Percentiles rank a stretch among this genome's conserved stretches.
phyloP scores from a whole-genome alignment of 106 monocot species.

The Allium cepa region DNA sequence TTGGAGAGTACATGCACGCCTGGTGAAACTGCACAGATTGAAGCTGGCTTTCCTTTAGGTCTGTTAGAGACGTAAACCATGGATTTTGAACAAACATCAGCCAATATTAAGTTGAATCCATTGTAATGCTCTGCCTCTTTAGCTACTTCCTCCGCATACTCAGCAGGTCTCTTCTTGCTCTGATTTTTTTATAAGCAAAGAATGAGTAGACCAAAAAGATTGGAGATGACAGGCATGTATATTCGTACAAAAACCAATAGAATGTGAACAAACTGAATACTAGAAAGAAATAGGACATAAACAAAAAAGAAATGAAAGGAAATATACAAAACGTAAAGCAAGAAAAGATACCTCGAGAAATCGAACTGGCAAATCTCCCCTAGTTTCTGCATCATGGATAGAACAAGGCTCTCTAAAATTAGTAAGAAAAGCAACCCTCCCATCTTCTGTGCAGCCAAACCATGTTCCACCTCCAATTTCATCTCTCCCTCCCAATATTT shows the following conservation, averaged over 20 bases:
- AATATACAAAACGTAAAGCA: neutral
- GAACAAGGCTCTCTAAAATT: slow-evolving; percentile 67
- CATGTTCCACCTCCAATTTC: slow-evolving; percentile 76
- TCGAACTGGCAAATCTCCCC: slow-evolving; percentile 63
- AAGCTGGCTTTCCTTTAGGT: slow-evolving; percentile 36
- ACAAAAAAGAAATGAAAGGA: neutral
- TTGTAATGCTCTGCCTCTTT: slow-evolving; percentile 67
- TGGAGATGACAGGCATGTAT: neutral
- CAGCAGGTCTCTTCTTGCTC: slow-evolving; percentile 53
- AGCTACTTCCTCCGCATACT: slow-evolving; percentile 61
- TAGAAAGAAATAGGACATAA: neutral
- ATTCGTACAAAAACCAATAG: neutral
- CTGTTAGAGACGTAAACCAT: slow-evolving; percentile 89
- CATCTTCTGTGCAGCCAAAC: slow-evolving; percentile 77
- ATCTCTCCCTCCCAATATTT: slow-evolving; percentile 86
- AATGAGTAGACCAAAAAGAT: neutral
- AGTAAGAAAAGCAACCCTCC: slow-evolving; percentile 78
- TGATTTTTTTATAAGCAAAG: slow-evolving; percentile 7
- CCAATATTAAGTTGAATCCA: slow-evolving; percentile 73
- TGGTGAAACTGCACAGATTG: slow-evolving; percentile 49
- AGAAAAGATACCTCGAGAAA: slow-evolving; percentile 59
- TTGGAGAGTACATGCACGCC: slow-evolving; percentile 90
- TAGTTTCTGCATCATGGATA: slow-evolving; percentile 36
- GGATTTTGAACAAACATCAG: slow-evolving; percentile 52
- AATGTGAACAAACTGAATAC: neutral